Percentiles rank a stretch among this genome's conserved stretches.
phyloP scores from a whole-genome alignment of 495 filamentous ascomycete genomes.

The Terfezia boudieri region DNA sequence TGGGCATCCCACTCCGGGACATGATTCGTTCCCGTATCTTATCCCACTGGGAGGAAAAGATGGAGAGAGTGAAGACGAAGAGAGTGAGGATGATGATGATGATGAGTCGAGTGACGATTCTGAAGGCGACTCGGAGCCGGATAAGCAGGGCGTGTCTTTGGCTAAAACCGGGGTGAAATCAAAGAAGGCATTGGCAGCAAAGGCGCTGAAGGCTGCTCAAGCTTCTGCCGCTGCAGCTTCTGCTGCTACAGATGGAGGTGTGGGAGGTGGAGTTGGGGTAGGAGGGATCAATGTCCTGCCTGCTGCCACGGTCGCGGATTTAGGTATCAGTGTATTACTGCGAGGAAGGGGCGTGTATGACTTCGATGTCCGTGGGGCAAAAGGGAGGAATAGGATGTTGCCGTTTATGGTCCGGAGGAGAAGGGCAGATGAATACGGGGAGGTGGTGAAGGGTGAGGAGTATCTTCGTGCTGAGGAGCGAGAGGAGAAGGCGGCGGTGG shows the following conservation, averaged over 20 bases:
- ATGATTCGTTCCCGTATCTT: too few relatives aligned
- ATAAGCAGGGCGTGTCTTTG: conserved; percentile 44
- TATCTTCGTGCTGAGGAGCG: background rate
- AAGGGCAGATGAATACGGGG: conserved; percentile 76
- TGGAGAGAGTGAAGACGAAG: too few relatives aligned
- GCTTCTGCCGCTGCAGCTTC: conserved; percentile 11
- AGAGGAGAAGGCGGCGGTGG: background rate
- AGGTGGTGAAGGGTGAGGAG: conserved; percentile 19
- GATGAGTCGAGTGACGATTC: background rate
- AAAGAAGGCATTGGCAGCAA: conserved; percentile 27
- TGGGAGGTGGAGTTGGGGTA: conserved; percentile 61
- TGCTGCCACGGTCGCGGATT: conserved; percentile 60
- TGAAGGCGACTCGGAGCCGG: conserved; percentile 29
- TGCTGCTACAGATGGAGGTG: conserved; percentile 27
- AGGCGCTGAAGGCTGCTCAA: conserved; percentile 9
- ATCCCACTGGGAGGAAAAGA: too few relatives aligned
- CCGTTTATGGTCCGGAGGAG: conserved; percentile 61
- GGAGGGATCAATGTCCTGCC: conserved; percentile 63
- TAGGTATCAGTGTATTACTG: conserved; percentile 79
- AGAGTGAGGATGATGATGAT: too few relatives aligned
- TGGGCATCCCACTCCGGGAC: too few relatives aligned
- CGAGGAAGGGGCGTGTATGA: conserved; percentile 72
- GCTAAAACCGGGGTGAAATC: conserved; percentile 82
- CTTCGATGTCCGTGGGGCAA: conserved; percentile 80
- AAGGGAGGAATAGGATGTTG: conserved; percentile 81